Base-by-base conservation (phyloP, 140 eudicot genomes). In the Erigeron philadelphicus region DNA sequence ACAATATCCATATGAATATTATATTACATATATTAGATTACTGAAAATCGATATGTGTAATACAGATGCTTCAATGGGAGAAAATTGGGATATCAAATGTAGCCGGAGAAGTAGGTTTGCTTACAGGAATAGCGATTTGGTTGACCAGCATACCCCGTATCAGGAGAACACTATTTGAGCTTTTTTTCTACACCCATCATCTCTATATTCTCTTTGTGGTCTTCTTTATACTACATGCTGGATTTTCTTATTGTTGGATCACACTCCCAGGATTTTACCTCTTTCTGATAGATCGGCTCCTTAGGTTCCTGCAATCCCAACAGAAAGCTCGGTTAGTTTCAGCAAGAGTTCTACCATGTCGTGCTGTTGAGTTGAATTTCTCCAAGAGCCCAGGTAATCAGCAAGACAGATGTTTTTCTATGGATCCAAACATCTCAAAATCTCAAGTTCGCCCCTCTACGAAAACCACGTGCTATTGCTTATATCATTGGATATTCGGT, bases 121-220 rank as follows among this genome's bases (percentile, higher is more conserved):
- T 86, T 46, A 25, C 75, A 53, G 93, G 93, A 55, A 25, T 86
- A 54, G 79, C 47, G 6, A 78, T 83, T 68, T 86, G 93, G 93
- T 54, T 73, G 31, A 81, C 84, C 6, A 79, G 79, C 72, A 40
- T 81, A 46, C 68, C 81, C 1, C 69, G 72, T 25, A 72, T 83
- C 13, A 80, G 88, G 64, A 75, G 88, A 75, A 86, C 60, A 6
- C 6, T 56, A 6, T 83, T 86, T 53, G 92, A 86, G 82, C 88
- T 86, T 79, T 86, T 86, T 63, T 82, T 61, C 67, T 83, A 83
- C 87, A 81, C 89, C 0, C 93, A 86, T 55, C 81, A 86, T 73
- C 73, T 86, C 18, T 86, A 86, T 41, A 44, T 73, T 67, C 38
- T 86, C 43, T 83, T 86, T 73, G 67, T 76, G 10, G 78, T 79